Percentiles rank a stretch among this genome's conserved stretches.
phyloP scores from a whole-genome alignment of 768 basidiomycete species.

The Suillus hirtellus region DNA sequence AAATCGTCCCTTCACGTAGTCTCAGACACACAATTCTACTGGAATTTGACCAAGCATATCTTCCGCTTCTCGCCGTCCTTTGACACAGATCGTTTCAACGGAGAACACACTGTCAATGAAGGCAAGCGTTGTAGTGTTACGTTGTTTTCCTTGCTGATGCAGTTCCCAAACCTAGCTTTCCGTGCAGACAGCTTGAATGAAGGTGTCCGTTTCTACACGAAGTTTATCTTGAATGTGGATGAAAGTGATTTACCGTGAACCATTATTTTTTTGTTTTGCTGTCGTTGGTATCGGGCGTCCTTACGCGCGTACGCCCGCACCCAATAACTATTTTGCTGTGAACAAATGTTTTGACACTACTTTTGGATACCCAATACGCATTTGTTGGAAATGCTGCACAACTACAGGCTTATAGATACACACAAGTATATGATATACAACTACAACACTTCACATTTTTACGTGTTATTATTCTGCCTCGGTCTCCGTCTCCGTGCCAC shows the following conservation, averaged over 20 bases:
- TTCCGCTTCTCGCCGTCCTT: constrained; percentile 54
- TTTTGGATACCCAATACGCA: not conserved
- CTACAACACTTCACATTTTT: not conserved
- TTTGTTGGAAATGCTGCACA: not conserved
- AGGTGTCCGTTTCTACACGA: constrained; percentile 65
- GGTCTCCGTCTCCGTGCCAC: constrained; percentile 15
- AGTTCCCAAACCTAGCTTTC: constrained; percentile 38
- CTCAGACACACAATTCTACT: constrained; percentile 20
- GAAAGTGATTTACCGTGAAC: constrained; percentile 38
- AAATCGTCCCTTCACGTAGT: not conserved
- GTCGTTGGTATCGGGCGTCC: no score
- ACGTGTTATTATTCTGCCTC: constrained; percentile 15
- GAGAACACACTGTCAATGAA: constrained; percentile 23
- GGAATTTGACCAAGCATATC: constrained; percentile 38
- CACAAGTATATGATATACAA: not conserved
- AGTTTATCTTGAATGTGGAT: constrained; percentile 66
- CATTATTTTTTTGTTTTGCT: not conserved
- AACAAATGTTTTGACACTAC: not conserved
- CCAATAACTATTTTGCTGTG: not conserved
- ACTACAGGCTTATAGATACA: constrained; percentile 5
- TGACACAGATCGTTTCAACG: constrained; percentile 18
- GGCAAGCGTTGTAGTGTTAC: constrained; percentile 7
- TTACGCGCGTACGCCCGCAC: no score
- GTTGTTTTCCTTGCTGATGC: constrained; percentile 14
- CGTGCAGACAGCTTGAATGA: constrained; percentile 55